phyloP scores from a whole-genome alignment of 148 eudicot species.

The Nyssa sinensis region DNA sequence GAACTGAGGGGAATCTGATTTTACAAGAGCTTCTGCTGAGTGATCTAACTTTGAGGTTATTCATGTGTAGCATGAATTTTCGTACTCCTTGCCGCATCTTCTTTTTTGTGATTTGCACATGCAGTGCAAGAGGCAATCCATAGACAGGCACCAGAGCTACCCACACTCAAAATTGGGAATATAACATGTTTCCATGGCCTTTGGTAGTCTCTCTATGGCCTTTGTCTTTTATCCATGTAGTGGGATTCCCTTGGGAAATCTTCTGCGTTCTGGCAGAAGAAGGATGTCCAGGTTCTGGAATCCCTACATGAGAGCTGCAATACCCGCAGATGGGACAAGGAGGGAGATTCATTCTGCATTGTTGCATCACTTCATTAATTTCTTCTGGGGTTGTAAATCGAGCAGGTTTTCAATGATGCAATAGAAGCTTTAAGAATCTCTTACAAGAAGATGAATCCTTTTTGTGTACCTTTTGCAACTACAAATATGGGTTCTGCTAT shows the following conservation, averaged over 20 bases:
- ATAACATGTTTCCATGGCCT: too few relatives aligned
- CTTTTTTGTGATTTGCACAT: constrained; percentile 4
- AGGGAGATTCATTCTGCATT: constrained; percentile 4
- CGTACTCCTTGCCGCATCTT: not conserved
- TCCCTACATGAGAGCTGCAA: not conserved
- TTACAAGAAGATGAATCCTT: constrained; percentile 94
- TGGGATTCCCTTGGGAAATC: not conserved
- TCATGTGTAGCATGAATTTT: not conserved
- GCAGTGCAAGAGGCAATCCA: constrained; percentile 2
- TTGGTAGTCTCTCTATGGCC: not conserved
- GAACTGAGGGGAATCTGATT: not conserved
- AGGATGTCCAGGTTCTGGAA: not conserved
- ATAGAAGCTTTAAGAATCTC: constrained; percentile 89
- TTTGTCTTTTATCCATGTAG: not conserved
- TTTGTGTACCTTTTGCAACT: constrained; percentile 90
- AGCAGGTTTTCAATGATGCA: constrained; percentile 86
- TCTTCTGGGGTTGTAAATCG: constrained; percentile 16
- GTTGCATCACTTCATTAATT: not conserved
- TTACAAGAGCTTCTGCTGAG: not conserved
- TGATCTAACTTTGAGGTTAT: not conserved
- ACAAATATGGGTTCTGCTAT: constrained; percentile 99
- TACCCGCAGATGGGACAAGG: not conserved
- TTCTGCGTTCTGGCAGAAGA: not conserved
- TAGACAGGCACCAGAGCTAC: not conserved
- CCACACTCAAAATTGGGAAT: not conserved